Percentiles rank a stretch among this genome's conserved stretches.
Conservation (phyloP, 345 rosid species). For the Arabidopsis suecica region DNA sequence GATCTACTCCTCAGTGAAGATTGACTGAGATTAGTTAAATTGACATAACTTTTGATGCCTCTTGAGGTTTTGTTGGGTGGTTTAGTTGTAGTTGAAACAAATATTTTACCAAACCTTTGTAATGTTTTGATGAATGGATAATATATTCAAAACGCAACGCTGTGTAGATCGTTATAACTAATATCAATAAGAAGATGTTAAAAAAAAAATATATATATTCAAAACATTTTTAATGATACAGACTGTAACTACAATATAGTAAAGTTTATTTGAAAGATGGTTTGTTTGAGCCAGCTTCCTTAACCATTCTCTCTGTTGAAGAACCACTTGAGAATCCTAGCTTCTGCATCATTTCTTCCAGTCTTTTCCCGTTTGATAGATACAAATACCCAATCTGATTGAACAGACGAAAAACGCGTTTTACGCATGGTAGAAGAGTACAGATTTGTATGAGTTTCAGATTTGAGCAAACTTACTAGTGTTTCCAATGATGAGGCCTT, state of each 20-base stretch:
- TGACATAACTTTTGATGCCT: slow-evolving; percentile 13
- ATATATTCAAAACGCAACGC: too few relatives aligned
- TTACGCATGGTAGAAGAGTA: background rate
- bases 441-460: background rate
- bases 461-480: slow-evolving; percentile 49
- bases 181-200: too few relatives aligned
- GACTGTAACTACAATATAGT: background rate
- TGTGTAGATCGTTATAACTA: too few relatives aligned
- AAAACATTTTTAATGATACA: slow-evolving; percentile 28
- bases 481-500: slow-evolving; percentile 79
- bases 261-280: slow-evolving; percentile 19
- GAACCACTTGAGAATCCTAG: slow-evolving; percentile 75
- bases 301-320: slow-evolving; percentile 54
- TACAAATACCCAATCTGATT: slow-evolving; percentile 81
- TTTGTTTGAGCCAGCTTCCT: slow-evolving; percentile 48
- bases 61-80: slow-evolving; percentile 19
- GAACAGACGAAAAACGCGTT: background rate
- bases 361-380: slow-evolving; percentile 66
- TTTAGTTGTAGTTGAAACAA: slow-evolving; percentile 26
- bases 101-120: slow-evolving; percentile 11
- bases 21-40: slow-evolving; percentile 56
- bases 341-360: slow-evolving; percentile 82
- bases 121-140: slow-evolving; percentile 8
- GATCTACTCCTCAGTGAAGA: slow-evolving; percentile 91
- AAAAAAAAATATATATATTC: background rate